phyloP scores from a whole-genome alignment of 768 basidiomycete species.

The Grammothele lineata region DNA sequence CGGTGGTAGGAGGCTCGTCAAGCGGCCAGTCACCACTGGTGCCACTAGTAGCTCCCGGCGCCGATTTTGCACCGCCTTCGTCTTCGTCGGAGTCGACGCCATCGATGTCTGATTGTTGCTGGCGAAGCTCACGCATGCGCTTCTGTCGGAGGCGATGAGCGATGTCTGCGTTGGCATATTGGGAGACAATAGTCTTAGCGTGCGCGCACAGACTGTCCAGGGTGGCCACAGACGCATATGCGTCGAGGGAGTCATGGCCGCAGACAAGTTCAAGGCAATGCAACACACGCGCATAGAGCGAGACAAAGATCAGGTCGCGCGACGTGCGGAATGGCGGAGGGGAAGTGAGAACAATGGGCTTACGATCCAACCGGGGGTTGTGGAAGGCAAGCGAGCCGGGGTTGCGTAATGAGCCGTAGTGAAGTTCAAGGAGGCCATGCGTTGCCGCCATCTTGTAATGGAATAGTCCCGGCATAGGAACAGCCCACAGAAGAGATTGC shows the following conservation, averaged over 20 bases:
- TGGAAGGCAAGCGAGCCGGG: conserved; percentile 33
- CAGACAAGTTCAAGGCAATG: conserved; percentile 30
- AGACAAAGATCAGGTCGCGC: conserved; percentile 33
- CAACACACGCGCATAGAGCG: conserved; percentile 31
- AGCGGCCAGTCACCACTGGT: too few species aligned
- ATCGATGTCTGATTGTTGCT: too few species aligned
- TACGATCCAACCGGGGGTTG: conserved; percentile 30
- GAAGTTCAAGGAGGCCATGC: conserved; percentile 27
- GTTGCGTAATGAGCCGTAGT: conserved; percentile 30
- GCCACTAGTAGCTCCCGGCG: too few species aligned
- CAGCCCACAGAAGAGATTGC: too few species aligned
- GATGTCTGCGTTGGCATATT: conserved; percentile 13
- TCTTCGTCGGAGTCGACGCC: too few species aligned
- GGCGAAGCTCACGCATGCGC: not conserved
- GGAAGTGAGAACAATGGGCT: conserved; percentile 33
- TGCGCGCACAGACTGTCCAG: conserved; percentile 20
- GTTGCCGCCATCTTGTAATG: too few species aligned
- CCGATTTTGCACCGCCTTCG: too few species aligned
- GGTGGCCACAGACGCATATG: conserved; percentile 12
- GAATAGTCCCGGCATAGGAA: too few species aligned
- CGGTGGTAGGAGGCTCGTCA: not conserved
- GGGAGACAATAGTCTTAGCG: conserved; percentile 16
- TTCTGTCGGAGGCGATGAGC: conserved; percentile 19
- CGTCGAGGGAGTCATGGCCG: conserved; percentile 8
- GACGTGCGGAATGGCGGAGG: conserved; percentile 32